These are phyloP conservation scores for Lepidium sativum DNA, from an alignment of 345 rosid species.

Conservation along the genomic window DNA sequence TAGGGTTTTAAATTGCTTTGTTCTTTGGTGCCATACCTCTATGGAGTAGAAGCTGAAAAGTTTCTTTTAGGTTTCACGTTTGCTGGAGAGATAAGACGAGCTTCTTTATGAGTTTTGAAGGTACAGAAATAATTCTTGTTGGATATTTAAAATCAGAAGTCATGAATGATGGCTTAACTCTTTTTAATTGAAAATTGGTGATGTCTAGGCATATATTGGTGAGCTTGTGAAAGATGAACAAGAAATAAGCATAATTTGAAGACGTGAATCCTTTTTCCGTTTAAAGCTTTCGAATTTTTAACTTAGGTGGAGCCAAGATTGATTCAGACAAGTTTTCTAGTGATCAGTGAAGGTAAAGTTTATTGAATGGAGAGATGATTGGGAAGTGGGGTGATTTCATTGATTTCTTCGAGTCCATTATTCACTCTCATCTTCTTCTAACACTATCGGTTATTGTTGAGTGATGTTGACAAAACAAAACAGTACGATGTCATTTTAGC, in stretches of 20 bases:
- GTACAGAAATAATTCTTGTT: neutral
- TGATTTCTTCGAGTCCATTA: neutral
- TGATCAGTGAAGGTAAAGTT: neutral
- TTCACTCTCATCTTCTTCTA: neutral
- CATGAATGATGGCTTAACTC: neutral
- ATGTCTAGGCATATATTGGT: too few species aligned
- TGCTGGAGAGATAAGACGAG: too few species aligned
- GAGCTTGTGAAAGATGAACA: too few species aligned
- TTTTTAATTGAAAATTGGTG: too few species aligned
- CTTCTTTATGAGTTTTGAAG: too few species aligned
- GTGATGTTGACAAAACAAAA: neutral
- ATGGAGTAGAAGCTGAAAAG: too few species aligned
- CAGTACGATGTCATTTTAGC: neutral
- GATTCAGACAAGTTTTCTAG: neutral
- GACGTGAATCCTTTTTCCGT: neutral
- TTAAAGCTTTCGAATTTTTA: neutral
- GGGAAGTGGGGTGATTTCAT: neutral
- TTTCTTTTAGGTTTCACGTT: too few species aligned
- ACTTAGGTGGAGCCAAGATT: neutral
- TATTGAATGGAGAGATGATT: neutral
- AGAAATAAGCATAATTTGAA: neutral
- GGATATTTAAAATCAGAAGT: neutral
- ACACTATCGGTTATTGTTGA: neutral
- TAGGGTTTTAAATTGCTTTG: too few species aligned
- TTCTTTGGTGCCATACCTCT: too few species aligned